phyloP scores from a whole-genome alignment of 768 basidiomycete species.

The Suillus plorans region DNA sequence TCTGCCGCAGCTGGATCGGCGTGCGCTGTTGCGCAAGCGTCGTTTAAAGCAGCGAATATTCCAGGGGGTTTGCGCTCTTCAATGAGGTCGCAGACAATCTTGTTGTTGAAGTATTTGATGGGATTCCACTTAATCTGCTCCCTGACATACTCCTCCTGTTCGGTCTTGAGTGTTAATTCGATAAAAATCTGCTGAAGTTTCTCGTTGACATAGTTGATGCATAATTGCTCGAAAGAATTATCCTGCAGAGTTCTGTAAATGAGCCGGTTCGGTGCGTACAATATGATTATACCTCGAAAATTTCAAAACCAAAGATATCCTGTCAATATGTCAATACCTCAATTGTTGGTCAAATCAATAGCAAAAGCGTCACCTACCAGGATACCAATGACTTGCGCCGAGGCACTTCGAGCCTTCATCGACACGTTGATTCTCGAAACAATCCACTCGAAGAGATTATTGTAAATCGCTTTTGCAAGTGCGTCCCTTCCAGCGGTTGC shows the following conservation, averaged over 20 bases:
- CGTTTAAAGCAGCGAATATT: slow-evolving; percentile 96
- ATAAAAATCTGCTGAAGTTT: slow-evolving; percentile 99
- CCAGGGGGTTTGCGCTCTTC: slow-evolving; percentile 96
- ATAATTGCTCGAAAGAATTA: slow-evolving; percentile 96
- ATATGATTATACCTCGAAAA: slow-evolving; percentile 71
- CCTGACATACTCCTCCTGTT: slow-evolving; percentile 98
- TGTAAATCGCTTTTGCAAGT: slow-evolving; percentile 93
- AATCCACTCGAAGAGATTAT: slow-evolving; percentile 99
- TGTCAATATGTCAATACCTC: slow-evolving; percentile 33
- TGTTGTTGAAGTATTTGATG: slow-evolving; percentile 99
- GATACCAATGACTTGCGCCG: slow-evolving; percentile 88
- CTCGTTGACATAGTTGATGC: slow-evolving; percentile 99
- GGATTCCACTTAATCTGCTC: slow-evolving; percentile 99
- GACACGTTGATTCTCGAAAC: slow-evolving; percentile 94
- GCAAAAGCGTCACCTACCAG: slow-evolving; percentile 49
- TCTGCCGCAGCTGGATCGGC: slow-evolving; percentile 96
- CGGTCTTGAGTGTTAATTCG: slow-evolving; percentile 96
- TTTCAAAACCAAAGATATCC: slow-evolving; percentile 99
- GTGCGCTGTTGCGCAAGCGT: slow-evolving; percentile 98
- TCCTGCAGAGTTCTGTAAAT: slow-evolving; percentile 47
- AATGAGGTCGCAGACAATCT: slow-evolving; percentile 96
- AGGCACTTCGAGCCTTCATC: slow-evolving; percentile 81
- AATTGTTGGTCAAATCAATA: slow-evolving; percentile 1
- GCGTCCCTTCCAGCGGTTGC: slow-evolving; percentile 89
- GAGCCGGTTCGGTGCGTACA: background rate